Evolutionary conservation across 805 yeast genomes (phyloP), one percentile per base, ranked within the genome.

Genomic region (Starmerella sirachaensis): DNA sequence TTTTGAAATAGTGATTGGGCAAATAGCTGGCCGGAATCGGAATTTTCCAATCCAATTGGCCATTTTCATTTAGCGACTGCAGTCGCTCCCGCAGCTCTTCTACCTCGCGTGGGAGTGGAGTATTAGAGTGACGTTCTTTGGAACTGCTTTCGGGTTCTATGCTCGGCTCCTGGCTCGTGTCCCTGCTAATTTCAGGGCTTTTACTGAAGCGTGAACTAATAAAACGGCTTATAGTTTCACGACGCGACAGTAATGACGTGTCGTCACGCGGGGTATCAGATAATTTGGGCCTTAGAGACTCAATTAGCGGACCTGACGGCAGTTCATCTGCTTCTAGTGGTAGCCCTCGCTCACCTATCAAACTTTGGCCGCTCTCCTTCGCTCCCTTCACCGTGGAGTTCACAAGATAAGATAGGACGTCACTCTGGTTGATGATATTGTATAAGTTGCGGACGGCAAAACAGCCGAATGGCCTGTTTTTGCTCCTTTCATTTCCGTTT

Each of bases 341-440:
- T 18, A 38, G 38, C 0, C 61, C 56, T 19, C 43, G 37, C 5
- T 29, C 25, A 4, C 46, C 46, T 3, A 31, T 26, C 8, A 42
- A 22, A 11, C 19, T 13, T 11, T 6, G 29, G 3, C 28, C 30
- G 12, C 32, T 29, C 7, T n/a, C 26, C 2, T 33, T 16, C 12
- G 50, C 51, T 4, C 59, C 65, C 45, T 69, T 64, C 6, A 86
- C 72, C 30, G 88, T 62, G 1, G 97, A 95, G 54, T 85, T 94
- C 45, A 88, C 61, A 40, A 94, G 62, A 54, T 82, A 85, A 0
- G 93, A 93, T 26, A 91, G 77, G 1, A 96, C 93, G 55, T 88
- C 98, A 50, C 93, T 80, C 1, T 84, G 80, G 55, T 88, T 93
- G 57, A 78, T 79, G 6, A 91, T 61, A 54, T 88, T 88, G 61